Evolutionary conservation across 2,329 filamentous ascomycete genomes (phyloP), one percentile per base, ranked within the genome.

Genomic region (Neonectria ditissima): DNA sequence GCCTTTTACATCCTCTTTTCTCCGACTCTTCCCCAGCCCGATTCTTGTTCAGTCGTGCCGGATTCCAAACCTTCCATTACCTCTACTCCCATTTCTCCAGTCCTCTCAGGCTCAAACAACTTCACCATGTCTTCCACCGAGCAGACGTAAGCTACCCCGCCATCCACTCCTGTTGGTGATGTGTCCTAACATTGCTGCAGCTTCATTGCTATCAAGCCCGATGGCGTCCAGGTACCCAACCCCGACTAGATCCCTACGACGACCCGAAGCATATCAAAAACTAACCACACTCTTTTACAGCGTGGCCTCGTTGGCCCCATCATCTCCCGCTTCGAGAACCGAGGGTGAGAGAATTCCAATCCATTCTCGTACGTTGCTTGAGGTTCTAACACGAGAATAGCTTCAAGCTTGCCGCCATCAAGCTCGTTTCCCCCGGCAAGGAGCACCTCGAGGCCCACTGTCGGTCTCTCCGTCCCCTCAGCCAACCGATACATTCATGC

Each of bases 161-260:
- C 75, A 77, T 74, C 67, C 30, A 22, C 63, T 73, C 71, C 59
- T 66, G 57, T 11, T 54, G 55, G 39, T 59, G 54, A 32, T 34
- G 62, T 67, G 22, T 69, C 41, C 71, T 78, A 62, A 78, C 71
- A 57, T 45, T 65, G 65, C 59, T 74, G 74, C 78, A 98, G 95
- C 87, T 98, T 98, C 92, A 98, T 98, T 89, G 96, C 96, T 81
- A 93, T 99, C 90, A 99, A 99, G 94, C 96, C 95, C 77, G 96
- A 98, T 86, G 96, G 96, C 83, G 96, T 98, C 86, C 96, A 97
- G 91, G 94, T 97, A 91, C 75, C 84, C 65, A 41, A 47, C 28
- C 62, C 54, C 37, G 28, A 28, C 26, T 9, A 16, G 32, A 30
- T 41, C 45, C 22, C 41, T 55, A 53, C 28, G 28, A 50, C 20